Base-by-base conservation (phyloP, 2,329 filamentous ascomycete species). In the Huntiella omanensis region DNA sequence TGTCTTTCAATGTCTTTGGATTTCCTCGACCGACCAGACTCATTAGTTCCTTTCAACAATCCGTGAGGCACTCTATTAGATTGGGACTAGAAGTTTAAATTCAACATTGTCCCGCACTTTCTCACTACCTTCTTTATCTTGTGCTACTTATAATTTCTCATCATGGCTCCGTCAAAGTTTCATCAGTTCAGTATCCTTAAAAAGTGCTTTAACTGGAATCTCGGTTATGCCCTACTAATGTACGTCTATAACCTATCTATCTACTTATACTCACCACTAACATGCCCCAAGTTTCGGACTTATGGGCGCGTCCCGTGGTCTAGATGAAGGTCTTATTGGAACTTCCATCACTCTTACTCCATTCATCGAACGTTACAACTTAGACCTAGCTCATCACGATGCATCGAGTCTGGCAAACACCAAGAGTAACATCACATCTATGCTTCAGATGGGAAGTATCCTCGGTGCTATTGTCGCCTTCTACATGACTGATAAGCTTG, bases 401-500 rank as follows among this genome's bases (percentile, higher is more conserved):
- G 54, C 60, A 0, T 63, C 68, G 3, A 67, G 73, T 40, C 64
- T 71, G 56, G 76, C 79, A 50, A 76, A 82, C 58, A 77, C 80
- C 62, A 76, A 81, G 60, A 76, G 71, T 53, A 87, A 87, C 59
- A 80, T 87, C 47, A 80, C 80, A 1, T 73, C 79, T 41, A 87
- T 87, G 82, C 82, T 87, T 0, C 82, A 86, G 60, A 75, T 86
- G 54, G 82, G 82, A 17, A 81, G 74, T 17, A 80, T 87, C 28
- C 75, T 66, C 3, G 82, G 82, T 38, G 78, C 80, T 28, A 65
- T 83, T 32, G 68, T 69, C 64, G 71, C 72, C 36, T 76, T 76
- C 55, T 16, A 74, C 15, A 58, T 76, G 17, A 75, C 71, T 50
- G 73, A 77, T 54, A 66, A 67, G 38, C 70, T 77, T 50, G 74